Percentiles rank a stretch among this genome's conserved stretches.
Evolutionary conservation across 441 rosid species (phyloP).

Genomic region (Jatropha multifida): DNA sequence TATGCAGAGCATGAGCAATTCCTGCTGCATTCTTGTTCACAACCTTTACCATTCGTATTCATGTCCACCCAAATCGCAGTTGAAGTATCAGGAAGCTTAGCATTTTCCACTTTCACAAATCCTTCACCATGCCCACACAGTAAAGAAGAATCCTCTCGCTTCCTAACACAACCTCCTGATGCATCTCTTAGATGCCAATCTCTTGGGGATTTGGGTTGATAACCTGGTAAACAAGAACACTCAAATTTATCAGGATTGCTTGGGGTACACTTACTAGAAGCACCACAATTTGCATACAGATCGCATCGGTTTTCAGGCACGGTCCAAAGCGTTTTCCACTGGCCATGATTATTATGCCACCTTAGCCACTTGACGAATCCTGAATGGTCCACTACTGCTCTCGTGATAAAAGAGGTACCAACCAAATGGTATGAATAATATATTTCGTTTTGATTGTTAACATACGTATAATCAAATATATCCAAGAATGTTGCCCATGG

Average conservation of each 20-base stretch:
- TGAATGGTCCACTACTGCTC: neutral
- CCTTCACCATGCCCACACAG: constrained; percentile 27
- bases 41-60: constrained; percentile 4
- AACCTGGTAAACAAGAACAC: constrained; percentile 1
- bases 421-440: neutral
- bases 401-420: neutral
- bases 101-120: constrained; percentile 19
- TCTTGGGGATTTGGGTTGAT: neutral
- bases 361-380: constrained; percentile 21
- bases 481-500: neutral
- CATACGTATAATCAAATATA: neutral
- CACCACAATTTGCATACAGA: constrained; percentile 24
- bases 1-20: constrained; percentile 35
- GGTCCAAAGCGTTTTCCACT: constrained; percentile 41
- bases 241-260: neutral
- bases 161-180: constrained; percentile 4
- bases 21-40: constrained; percentile 24
- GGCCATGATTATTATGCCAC: constrained; percentile 34
- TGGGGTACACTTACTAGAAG: no score
- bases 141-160: neutral
- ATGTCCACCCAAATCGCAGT: neutral
- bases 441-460: constrained; percentile 8
- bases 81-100: neutral
- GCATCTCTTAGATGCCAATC: neutral
- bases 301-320: constrained; percentile 33